These are phyloP conservation scores for Ophiostoma sp. DNA, from an alignment of 2,329 filamentous ascomycete genomes.

Conservation along the genomic window DNA sequence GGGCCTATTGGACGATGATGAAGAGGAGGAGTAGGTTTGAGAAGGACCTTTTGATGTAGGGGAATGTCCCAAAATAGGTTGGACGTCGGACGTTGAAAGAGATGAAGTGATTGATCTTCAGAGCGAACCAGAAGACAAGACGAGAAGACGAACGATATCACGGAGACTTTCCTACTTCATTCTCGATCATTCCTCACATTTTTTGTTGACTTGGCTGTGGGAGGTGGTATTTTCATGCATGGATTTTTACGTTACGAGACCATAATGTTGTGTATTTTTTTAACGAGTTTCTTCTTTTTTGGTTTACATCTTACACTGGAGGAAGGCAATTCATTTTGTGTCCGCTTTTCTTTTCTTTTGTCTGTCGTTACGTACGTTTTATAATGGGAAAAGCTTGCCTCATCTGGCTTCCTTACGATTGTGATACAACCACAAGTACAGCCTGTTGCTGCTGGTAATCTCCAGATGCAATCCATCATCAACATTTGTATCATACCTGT, in stretches of 20 bases:
- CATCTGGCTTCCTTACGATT: not conserved
- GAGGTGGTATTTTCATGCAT: not conserved
- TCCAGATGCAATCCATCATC: not conserved
- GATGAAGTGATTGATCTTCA: slow-evolving; percentile 7
- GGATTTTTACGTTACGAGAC: not conserved
- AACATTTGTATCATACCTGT: not conserved
- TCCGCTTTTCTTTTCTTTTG: not conserved
- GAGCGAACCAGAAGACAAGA: not conserved
- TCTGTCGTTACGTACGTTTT: not conserved
- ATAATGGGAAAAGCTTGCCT: not conserved
- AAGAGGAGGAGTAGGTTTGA: slow-evolving; percentile 36
- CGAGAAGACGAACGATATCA: not conserved
- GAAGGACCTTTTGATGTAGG: slow-evolving; percentile 36
- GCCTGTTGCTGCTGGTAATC: not conserved
- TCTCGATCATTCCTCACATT: not conserved
- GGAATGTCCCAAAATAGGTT: not conserved
- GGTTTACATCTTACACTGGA: not conserved
- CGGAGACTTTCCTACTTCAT: not conserved
- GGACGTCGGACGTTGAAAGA: not conserved
- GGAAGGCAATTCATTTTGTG: not conserved
- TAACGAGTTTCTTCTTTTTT: not conserved
- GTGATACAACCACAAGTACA: not conserved
- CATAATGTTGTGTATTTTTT: not conserved
- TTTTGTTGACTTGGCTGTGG: not conserved
- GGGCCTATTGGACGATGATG: slow-evolving; percentile 16